Base-by-base conservation (phyloP, 257 asterid species). In the Voacanga thouarsii region DNA sequence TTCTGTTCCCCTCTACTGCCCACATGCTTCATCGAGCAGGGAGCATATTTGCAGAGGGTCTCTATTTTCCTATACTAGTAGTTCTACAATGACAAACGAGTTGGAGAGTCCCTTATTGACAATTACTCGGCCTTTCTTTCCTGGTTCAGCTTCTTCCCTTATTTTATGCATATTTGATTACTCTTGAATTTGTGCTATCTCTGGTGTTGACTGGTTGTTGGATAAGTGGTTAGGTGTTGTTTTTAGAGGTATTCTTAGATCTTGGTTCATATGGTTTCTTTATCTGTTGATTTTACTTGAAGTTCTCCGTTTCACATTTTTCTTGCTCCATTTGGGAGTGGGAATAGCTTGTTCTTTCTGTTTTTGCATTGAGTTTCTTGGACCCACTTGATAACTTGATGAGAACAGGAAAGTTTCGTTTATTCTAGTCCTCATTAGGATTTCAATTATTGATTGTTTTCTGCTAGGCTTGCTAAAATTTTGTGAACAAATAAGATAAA, bases 51-150 rank as follows among this genome's bases (percentile, higher is more conserved):
- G 81, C 66, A 77, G 63, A 33, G 67, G 68, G 44, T 69, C 43
- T 23, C 23, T 57, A 12, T 78, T 60, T 72, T n/a, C 71, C 64
- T 19, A 50, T 26, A 28, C 49, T 70, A n/a, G 19, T 72, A 43
- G 11, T 60, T 69, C 24, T 78, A 15, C 51, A 14, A 70, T 78
- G 77, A 78, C 76, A 56, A 44, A 50, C 28, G 41, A 28, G 44
- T 16, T 21, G 53, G 24, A 56, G 12, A 18, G 53, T 10, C 80
- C 81, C 71, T 14, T 49, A 5, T 70, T 12, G 16, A 3, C 50
- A 50, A 70, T 14, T 30, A 78, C 28, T 71, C 65, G 43, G 30
- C 37, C 37, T 21, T 76, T 44, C 21, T 68, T 56, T 11, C 45
- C 41, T 12, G 81, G 81, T 78, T 44, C 66, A 39, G 16, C 43